Evolutionary conservation across 345 rosid genomes (phyloP), one percentile per base, ranked within the genome.

Genomic region (Erucastrum elatum): DNA sequence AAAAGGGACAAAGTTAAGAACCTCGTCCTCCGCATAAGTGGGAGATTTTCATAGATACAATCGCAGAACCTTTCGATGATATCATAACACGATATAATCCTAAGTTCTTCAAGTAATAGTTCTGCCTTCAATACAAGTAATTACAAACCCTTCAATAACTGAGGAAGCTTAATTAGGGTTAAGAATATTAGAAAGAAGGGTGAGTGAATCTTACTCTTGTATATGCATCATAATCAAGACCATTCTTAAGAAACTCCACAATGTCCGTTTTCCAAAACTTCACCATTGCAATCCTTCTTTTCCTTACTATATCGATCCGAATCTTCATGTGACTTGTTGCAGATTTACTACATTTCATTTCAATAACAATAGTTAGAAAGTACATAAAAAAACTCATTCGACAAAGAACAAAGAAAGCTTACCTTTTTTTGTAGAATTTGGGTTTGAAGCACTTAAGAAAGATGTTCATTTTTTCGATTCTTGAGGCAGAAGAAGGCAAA

Each of bases 221-320:
- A 77, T 87, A 91, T 27, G 99, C 98, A 78, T 85, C 81, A 65
- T 70, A 72, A 75, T 90, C 91, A 73, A 73, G 83, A 26, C 87
- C 88, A 27, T 63, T 84, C 68, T 59, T 82, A 71, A 95, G 90
- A 72, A 95, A 97, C 17, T 93, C 89, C 6, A 86, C 90, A 37
- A 93, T 74, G 82, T 93, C 99, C 49, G 76, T 88, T 85, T 83
- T 91, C 84, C 87, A 59, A 71, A 73, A 87, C 64, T 84, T 90
- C 33, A 79, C 77, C 69, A 86, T 82, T n/a, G 89, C 84, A 58
- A 65, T 66, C 79, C 87, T 89, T 87, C 84, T 93, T 86, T 72
- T 93, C 87, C 80, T 88, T 35, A 87, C 83, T 13, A 78, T 30
- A 56, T 89, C 91, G 2, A 95, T 75, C 33, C 97, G 77, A 41